Percentiles rank a stretch among this genome's conserved stretches.
phyloP scores from a whole-genome alignment of 257 asterid species.

The Scutellaria minor region DNA sequence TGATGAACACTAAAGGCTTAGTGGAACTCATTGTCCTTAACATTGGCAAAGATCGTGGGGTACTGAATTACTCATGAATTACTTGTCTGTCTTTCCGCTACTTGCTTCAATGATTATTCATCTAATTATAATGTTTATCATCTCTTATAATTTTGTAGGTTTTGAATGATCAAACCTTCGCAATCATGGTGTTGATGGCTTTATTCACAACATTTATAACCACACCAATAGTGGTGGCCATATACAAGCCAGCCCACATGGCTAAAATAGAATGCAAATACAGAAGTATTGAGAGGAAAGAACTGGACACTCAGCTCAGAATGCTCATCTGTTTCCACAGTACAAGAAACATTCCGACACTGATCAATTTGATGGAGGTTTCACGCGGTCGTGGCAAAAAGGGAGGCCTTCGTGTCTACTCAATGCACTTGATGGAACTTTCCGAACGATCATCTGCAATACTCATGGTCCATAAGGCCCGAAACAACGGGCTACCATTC shows the following conservation, averaged over 20 bases:
- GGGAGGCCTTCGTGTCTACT: slow-evolving; percentile 68
- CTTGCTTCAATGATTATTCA: background rate
- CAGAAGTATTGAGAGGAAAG: slow-evolving; percentile 61
- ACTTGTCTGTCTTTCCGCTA: too few relatives aligned
- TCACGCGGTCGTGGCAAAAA: slow-evolving; percentile 66
- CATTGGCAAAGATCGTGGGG: slow-evolving; percentile 73
- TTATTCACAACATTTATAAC: slow-evolving; percentile 78
- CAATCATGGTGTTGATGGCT: slow-evolving; percentile 80
- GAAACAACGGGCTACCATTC: slow-evolving; percentile 67
- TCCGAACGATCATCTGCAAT: slow-evolving; percentile 79
- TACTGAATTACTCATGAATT: slow-evolving; percentile 30
- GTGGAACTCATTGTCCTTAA: slow-evolving; percentile 72
- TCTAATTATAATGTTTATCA: background rate
- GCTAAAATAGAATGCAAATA: slow-evolving; percentile 52
- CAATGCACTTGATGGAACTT: slow-evolving; percentile 83
- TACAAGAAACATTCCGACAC: slow-evolving; percentile 53
- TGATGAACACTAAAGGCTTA: slow-evolving; percentile 77
- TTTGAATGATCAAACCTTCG: slow-evolving; percentile 76
- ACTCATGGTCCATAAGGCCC: slow-evolving; percentile 69
- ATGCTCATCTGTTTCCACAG: slow-evolving; percentile 67
- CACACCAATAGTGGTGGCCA: slow-evolving; percentile 60
- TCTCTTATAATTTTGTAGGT: slow-evolving; percentile 51
- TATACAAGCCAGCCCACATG: slow-evolving; percentile 61
- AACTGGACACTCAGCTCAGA: slow-evolving; percentile 51
- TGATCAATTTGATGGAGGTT: slow-evolving; percentile 70